Evolutionary conservation across 1,284 basidiomycete species (phyloP).

Genomic region (Moesziomyces globuligerus): DNA sequence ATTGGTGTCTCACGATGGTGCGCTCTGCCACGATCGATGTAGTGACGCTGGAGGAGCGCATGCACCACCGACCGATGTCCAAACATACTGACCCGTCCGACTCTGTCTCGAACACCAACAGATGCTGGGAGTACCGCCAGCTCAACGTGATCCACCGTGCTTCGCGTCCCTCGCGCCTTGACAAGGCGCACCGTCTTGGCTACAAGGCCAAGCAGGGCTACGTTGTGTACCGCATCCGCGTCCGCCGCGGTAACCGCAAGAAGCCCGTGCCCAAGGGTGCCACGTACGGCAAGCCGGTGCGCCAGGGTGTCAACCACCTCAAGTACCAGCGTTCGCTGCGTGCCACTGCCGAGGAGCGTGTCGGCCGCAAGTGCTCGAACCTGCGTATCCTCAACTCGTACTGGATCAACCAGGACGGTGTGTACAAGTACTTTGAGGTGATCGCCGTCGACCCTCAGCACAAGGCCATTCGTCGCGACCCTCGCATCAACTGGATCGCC

Average conservation of each 20-base stretch:
- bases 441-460: slow-evolving; percentile 95
- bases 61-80: slow-evolving; percentile 4
- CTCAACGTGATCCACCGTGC: slow-evolving; percentile 98
- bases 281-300: slow-evolving; percentile 98
- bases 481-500: slow-evolving; percentile 98
- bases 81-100: not conserved
- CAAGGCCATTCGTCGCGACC: slow-evolving; percentile 90
- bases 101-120: slow-evolving; percentile 60
- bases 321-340: slow-evolving; percentile 95
- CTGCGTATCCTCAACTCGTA: slow-evolving; percentile 92
- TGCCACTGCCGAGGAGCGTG: slow-evolving; percentile 96
- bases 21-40: not conserved
- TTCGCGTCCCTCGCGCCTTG: slow-evolving; percentile 95
- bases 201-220: slow-evolving; percentile 99
- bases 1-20: too few species aligned
- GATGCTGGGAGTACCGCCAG: slow-evolving; percentile 93
- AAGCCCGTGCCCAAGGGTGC: slow-evolving; percentile 97
- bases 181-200: slow-evolving; percentile 97
- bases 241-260: slow-evolving; percentile 98
- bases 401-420: slow-evolving; percentile 99
- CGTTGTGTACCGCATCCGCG: slow-evolving; percentile 96
- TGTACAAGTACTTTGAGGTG: slow-evolving; percentile 99
- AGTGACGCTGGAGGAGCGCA: not conserved
- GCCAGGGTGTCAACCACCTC: slow-evolving; percentile 99
- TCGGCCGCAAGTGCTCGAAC: slow-evolving; percentile 94